A percentile compares a stretch with the other conserved stretches of the same genome.
phyloP scores from a whole-genome alignment of 1,284 basidiomycete genomes.

The Rhodotorula mucilaginosa region DNA sequence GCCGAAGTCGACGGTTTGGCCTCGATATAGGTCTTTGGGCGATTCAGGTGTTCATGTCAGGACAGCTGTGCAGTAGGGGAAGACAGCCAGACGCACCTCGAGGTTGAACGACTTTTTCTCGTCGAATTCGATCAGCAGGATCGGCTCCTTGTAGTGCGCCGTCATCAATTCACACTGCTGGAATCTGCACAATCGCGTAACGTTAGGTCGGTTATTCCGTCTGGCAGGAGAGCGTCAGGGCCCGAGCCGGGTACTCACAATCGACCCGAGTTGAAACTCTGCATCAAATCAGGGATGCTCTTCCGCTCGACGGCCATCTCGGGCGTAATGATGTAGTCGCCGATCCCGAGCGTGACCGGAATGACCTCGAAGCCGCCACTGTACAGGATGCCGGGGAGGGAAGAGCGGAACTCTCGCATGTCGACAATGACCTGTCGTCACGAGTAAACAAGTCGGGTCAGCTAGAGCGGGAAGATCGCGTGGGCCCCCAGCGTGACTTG shows the following conservation, averaged over 20 bases:
- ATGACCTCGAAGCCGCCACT: slow-evolving; percentile 76
- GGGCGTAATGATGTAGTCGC: slow-evolving; percentile 92
- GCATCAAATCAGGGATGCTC: slow-evolving; percentile 84
- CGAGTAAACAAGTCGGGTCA: background rate
- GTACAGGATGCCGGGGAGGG: slow-evolving; percentile 85
- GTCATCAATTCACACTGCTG: slow-evolving; percentile 98
- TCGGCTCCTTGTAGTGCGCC: slow-evolving; percentile 87
- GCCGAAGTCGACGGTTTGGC: slow-evolving; percentile 49
- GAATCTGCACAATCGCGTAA: slow-evolving; percentile 59
- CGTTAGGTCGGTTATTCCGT: background rate
- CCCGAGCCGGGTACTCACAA: slow-evolving; percentile 62
- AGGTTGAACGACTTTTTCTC: slow-evolving; percentile 93
- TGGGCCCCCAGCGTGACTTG: slow-evolving; percentile 46
- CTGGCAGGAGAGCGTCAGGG: too few relatives aligned
- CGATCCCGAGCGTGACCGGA: slow-evolving; percentile 87
- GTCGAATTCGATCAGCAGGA: slow-evolving; percentile 97
- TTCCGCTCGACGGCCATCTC: slow-evolving; percentile 96
- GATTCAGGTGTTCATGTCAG: slow-evolving; percentile 53
- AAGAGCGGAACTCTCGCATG: slow-evolving; percentile 92
- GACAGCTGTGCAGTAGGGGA: slow-evolving; percentile 46
- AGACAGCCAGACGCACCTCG: slow-evolving; percentile 56
- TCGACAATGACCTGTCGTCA: slow-evolving; percentile 79
- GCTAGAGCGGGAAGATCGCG: background rate
- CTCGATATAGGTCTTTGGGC: slow-evolving; percentile 38
- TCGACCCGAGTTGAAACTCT: slow-evolving; percentile 88